phyloP scores from a whole-genome alignment of 352 stramenopile species.

The Achlya hypogyna region DNA sequence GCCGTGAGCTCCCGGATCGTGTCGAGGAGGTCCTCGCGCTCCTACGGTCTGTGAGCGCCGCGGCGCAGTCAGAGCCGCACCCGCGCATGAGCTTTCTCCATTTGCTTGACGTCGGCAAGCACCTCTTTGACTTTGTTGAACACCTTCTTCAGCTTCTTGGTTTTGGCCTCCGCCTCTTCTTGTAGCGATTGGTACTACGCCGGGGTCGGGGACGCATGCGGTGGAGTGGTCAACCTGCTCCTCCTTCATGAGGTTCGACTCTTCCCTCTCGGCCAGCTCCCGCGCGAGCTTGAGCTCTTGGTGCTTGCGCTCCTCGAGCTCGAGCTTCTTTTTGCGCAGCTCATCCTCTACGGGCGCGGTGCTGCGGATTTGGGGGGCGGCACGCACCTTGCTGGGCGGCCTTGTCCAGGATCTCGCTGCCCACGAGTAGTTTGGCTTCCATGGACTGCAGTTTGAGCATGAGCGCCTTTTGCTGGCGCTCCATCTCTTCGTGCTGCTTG shows the following conservation, averaged over 20 bases:
- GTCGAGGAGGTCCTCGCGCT: constrained; percentile 92
- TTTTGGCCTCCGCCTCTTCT: constrained; percentile 93
- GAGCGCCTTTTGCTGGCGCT: constrained; percentile 63
- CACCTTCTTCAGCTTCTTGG: constrained; percentile 95
- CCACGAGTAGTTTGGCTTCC: constrained; percentile 84
- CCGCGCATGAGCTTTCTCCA: constrained; percentile 86
- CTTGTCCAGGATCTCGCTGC: constrained; percentile 92
- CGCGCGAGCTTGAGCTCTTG: constrained; percentile 82
- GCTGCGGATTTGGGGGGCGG: neutral
- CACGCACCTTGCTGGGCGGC: constrained; percentile 77
- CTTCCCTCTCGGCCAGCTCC: constrained; percentile 90
- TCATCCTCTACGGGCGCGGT: constrained; percentile 58
- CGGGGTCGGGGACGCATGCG: neutral
- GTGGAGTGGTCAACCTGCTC: constrained; percentile 35
- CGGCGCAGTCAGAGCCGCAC: neutral
- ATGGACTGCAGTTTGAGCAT: constrained; percentile 84
- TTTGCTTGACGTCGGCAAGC: constrained; percentile 88
- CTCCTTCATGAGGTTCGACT: constrained; percentile 89
- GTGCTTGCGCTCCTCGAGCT: constrained; percentile 85
- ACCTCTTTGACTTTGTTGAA: constrained; percentile 86
- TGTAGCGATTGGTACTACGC: constrained; percentile 74
- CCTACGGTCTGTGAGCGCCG: constrained; percentile 26
- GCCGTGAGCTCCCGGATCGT: constrained; percentile 93
- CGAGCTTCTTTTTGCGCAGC: constrained; percentile 86
- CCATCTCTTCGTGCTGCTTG: constrained; percentile 56